Evolutionary conservation across 352 stramenopile genomes (phyloP), one percentile per base, ranked within the genome.

Genomic region (Pythium plurisporium): DNA sequence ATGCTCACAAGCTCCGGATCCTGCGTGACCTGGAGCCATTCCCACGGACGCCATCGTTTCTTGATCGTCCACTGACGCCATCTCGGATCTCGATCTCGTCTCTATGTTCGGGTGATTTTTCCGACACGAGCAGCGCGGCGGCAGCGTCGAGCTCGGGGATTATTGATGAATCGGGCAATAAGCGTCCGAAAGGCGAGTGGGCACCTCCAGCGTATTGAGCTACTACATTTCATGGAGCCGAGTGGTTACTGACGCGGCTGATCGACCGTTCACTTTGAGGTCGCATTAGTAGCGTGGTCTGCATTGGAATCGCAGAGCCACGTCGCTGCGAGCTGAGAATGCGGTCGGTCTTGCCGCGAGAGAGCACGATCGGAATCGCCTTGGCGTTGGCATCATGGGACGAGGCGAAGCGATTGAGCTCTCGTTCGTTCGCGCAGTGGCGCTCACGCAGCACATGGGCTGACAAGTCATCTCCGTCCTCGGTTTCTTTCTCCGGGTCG

Each of bases 331-430:
- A n/a, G 19, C 33, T 22, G 15, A 47, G 3, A 5, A 34, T 9
- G 4, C 48, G 41, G 40, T 64, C 55, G n/a, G 55, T 61, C 26
- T 64, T 42, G 22, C 55, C 55, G 5, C 62, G 47, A n/a, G 75
- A 87, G 0, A 89, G 47, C 15, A 72, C 58, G 42, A 88, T 86
- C 5, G 77, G 77, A 40, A 90, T 90, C 4, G 64, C 71, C 31
- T 82, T 87, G 26, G 72, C 77, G 33, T 79, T 82, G 11, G 65
- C 69, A 51, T 84, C 68, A 50, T 88, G 77, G 5, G 77, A 84
- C 25, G 79, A 76, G 5, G 77, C 80, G 33, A 90, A 90, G 6
- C 71, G 78, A 27, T 83, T 58, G 8, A 85, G 67, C 52, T 83
- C 71, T 11, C 70, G 63, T 31, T 75, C 69, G 5, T 65, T 82